Conservation (phyloP, 352 stramenopile genomes). For the Ochromonadaceae sp. region DNA sequence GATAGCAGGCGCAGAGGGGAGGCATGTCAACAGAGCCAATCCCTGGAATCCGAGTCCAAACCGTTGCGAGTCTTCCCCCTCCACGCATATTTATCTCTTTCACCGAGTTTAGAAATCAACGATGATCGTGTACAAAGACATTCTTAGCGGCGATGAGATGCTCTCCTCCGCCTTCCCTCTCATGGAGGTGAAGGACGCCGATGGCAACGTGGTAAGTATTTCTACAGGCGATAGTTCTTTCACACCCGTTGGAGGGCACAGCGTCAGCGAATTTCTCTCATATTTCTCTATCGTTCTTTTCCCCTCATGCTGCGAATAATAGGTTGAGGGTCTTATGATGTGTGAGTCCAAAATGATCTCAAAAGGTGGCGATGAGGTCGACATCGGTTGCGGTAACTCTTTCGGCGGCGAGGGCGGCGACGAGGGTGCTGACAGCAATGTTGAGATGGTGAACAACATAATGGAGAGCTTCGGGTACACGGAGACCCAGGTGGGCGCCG, state of each 20-base stretch:
- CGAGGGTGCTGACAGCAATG: slow-evolving; percentile 3
- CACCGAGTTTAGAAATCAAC: too few relatives aligned
- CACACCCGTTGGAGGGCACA: too few relatives aligned
- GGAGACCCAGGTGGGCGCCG: slow-evolving; percentile 10
- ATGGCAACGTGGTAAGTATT: slow-evolving; percentile 1
- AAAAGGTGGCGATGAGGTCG: slow-evolving; percentile 1
- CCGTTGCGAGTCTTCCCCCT: too few relatives aligned
- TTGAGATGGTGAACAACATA: slow-evolving; percentile 10
- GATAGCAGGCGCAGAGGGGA: too few relatives aligned
- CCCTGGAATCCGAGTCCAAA: too few relatives aligned
- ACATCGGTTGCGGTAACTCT: slow-evolving; percentile 14
- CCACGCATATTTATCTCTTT: too few relatives aligned
- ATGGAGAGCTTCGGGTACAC: slow-evolving; percentile 17
- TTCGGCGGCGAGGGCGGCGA: slow-evolving; percentile 1
- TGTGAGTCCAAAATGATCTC: slow-evolving; percentile 15
- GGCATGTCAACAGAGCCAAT: too few relatives aligned
- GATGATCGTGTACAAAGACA: slow-evolving; percentile 19
- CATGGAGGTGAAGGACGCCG: background rate
- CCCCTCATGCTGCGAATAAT: too few relatives aligned
- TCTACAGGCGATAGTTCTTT: too few relatives aligned
- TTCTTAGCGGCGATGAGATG: slow-evolving; percentile 13
- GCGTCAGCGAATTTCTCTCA: too few relatives aligned
- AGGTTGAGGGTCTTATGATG: slow-evolving; percentile 10
- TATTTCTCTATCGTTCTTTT: too few relatives aligned
- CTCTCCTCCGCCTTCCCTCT: slow-evolving; percentile 10